Evolutionary conservation across 345 rosid species (phyloP).

Genomic region (Heritiera littoralis): DNA sequence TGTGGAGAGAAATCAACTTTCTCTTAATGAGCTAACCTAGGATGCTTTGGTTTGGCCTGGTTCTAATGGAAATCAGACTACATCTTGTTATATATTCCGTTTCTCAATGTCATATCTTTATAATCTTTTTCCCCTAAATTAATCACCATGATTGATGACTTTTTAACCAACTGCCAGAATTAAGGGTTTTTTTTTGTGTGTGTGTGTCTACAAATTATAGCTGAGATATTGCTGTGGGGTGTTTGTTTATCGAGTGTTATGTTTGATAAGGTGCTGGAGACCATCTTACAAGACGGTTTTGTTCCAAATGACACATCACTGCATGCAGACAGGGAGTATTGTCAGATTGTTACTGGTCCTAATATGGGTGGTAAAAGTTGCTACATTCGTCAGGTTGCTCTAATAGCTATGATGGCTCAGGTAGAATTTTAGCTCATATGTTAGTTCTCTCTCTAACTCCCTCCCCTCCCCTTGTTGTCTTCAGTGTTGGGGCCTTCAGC

Average conservation of each 20-base stretch:
- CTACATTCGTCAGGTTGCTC: slow-evolving; percentile 96
- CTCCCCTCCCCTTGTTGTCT: not conserved
- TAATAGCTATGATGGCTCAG: slow-evolving; percentile 93
- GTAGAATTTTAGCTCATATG: slow-evolving; percentile 34
- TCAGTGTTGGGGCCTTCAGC: not conserved
- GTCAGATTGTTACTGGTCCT: slow-evolving; percentile 95
- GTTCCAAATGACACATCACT: slow-evolving; percentile 86
- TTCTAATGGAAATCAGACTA: no score
- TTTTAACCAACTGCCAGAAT: not conserved
- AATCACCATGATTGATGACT: slow-evolving; percentile 4
- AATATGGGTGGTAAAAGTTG: slow-evolving; percentile 99
- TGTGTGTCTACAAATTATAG: not conserved
- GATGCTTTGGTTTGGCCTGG: no score
- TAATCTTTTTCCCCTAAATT: not conserved
- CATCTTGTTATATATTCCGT: not conserved
- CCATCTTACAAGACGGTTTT: slow-evolving; percentile 69
- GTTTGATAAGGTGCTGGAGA: slow-evolving; percentile 70
- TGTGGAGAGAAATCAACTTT: not conserved
- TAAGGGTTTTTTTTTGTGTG: not conserved
- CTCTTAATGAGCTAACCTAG: no score
- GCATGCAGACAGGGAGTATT: slow-evolving; percentile 61
- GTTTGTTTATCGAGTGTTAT: slow-evolving; percentile 7
- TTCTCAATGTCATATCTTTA: not conserved
- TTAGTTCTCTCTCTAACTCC: not conserved
- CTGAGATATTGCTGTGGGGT: not conserved